These are phyloP conservation scores for Colletotrichum orchidophilum DNA, from an alignment of 2,329 filamentous ascomycete species.

Conservation along the genomic window DNA sequence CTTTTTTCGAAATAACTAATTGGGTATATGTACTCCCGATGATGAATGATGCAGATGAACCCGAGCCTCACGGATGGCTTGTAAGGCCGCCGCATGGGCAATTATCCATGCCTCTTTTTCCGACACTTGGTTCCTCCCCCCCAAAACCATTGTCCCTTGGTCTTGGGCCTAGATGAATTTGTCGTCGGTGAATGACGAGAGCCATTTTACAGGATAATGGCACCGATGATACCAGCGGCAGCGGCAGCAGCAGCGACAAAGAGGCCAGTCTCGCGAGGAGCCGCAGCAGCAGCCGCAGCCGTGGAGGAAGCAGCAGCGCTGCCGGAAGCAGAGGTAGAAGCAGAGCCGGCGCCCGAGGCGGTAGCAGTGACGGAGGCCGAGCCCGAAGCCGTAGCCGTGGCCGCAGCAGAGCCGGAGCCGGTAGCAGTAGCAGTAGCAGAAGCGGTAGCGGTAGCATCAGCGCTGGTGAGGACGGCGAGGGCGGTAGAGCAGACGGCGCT, in stretches of 20 bases:
- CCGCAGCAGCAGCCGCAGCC: neutral
- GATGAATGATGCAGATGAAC: neutral
- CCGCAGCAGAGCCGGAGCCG: neutral
- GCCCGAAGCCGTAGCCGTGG: neutral
- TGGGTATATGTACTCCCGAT: neutral
- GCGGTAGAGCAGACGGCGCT: slow-evolving; percentile 17
- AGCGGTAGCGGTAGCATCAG: neutral
- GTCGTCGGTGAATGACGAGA: neutral
- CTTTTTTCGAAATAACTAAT: neutral
- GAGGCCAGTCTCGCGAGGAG: slow-evolving; percentile 28
- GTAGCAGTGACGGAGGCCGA: neutral
- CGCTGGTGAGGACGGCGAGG: neutral
- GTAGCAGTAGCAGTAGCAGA: neutral
- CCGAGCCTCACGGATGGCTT: neutral
- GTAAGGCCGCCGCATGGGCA: neutral
- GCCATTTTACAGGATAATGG: slow-evolving; percentile 8
- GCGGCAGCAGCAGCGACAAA: slow-evolving; percentile 20
- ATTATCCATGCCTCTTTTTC: neutral
- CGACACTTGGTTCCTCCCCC: neutral
- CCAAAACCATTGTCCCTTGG: neutral
- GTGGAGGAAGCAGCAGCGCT: slow-evolving; percentile 9
- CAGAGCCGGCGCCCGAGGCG: neutral
- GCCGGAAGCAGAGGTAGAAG: neutral
- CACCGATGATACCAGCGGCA: slow-evolving; percentile 20
- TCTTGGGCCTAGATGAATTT: neutral